These are phyloP conservation scores for Canavalia gladiata DNA, from an alignment of 306 rosid species.

Conservation along the genomic window DNA sequence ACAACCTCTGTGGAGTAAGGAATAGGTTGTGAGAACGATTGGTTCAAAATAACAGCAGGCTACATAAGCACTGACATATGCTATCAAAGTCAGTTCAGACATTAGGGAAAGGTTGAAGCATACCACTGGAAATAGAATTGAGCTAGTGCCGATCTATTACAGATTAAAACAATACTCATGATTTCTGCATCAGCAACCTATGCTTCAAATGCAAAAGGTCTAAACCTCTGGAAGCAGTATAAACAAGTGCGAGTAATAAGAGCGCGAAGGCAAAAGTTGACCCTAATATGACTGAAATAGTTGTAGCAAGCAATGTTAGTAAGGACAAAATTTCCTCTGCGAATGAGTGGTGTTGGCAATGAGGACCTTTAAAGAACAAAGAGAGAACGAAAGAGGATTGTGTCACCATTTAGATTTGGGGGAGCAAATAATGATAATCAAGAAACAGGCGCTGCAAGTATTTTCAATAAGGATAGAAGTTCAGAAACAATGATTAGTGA, in stretches of 20 bases:
- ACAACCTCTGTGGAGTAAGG: no score
- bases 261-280: constrained; percentile 54
- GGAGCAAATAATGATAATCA: constrained; percentile 44
- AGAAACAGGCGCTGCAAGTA: constrained; percentile 53
- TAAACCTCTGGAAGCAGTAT: constrained; percentile 52
- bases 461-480: constrained; percentile 47
- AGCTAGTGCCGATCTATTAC: no score
- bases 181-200: no score
- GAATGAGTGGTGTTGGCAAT: constrained; percentile 51
- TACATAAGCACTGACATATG: no score
- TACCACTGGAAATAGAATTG: no score
- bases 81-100: no score
- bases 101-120: no score
- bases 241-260: constrained; percentile 43
- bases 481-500: constrained; percentile 49
- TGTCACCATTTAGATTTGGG: constrained; percentile 51
- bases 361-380: constrained; percentile 33
- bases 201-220: constrained; percentile 39
- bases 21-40: no score
- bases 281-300: constrained; percentile 53
- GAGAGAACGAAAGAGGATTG: constrained; percentile 50
- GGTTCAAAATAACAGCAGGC: no score
- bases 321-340: constrained; percentile 51
- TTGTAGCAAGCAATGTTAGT: constrained; percentile 42
- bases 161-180: no score